Conservation (phyloP, 2,329 filamentous ascomycete genomes). For the Aspergillus novofumigatus region DNA sequence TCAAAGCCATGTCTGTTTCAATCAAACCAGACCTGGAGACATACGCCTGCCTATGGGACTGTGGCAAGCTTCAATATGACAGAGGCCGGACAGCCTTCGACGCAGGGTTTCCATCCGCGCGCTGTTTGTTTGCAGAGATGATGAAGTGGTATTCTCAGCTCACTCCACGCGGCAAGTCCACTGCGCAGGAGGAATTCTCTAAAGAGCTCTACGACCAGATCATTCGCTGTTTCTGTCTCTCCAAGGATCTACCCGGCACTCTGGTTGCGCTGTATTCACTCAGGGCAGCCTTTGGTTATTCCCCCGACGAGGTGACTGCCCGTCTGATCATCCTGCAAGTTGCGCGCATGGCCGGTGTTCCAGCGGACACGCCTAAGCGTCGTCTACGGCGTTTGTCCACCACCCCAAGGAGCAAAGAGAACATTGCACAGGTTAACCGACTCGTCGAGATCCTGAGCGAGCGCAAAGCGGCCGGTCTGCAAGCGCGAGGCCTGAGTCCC, state of each 20-base stretch:
- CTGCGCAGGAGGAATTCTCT: constrained; percentile 38
- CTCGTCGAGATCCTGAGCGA: constrained; percentile 43
- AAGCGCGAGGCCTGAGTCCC: constrained; percentile 28
- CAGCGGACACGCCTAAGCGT: constrained; percentile 29
- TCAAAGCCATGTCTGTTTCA: constrained; percentile 50
- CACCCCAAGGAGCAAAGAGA: constrained; percentile 41
- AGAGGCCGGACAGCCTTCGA: constrained; percentile 45
- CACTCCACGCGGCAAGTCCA: constrained; percentile 24
- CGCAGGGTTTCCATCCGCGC: constrained; percentile 42
- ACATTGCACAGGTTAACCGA: constrained; percentile 42
- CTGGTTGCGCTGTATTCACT: constrained; percentile 48
- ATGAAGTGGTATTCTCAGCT: constrained; percentile 41
- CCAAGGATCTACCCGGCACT: constrained; percentile 46
- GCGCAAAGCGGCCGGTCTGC: constrained; percentile 30
- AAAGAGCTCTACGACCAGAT: constrained; percentile 51
- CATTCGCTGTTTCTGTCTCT: constrained; percentile 49
- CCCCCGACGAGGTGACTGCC: constrained; percentile 45
- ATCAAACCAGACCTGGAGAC: constrained; percentile 64
- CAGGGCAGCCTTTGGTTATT: constrained; percentile 40
- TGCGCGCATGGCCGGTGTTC: constrained; percentile 40
- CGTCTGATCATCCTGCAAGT: constrained; percentile 49
- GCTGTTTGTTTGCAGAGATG: constrained; percentile 48
- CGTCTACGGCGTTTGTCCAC: constrained; percentile 39
- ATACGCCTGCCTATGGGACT: constrained; percentile 63
- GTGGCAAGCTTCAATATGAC: constrained; percentile 46